Base-by-base conservation (phyloP, 192 early-diverging fungal genomes). In the Dissophora globulifera region DNA sequence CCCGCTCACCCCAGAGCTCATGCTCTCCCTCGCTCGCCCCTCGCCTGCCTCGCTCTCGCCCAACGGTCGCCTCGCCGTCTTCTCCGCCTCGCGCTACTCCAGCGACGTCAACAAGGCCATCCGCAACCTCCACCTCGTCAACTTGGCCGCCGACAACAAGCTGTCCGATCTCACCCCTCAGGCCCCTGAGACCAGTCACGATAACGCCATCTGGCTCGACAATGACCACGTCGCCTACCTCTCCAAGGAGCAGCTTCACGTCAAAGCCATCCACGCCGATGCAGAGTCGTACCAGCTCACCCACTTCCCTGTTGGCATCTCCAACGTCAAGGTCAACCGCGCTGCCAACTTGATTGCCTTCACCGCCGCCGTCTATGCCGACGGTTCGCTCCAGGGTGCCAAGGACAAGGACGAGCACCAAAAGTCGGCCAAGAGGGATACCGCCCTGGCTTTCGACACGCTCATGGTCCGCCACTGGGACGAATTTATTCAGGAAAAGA, bases 381-480 rank as follows among this genome's bases (percentile, higher is more conserved):
- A 87, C 20, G 79, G 78, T 7, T 70, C 85, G 2, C 65, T 93
- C 26, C 81, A 86, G 23, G 84, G 82, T 19, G 85, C 88, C 4
- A 86, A 82, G 31, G 54, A 83, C 46, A 83, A 81, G 46, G 85
- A 90, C 47, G 57, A 68, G 42, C 35, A 85, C 26, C 32, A 58
- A 7, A 67, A 75, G 58, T 41, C 33, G 12, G 55, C 13, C 56
- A 83, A 82, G 55, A 83, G 81, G 27, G 89, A 91, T 30, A 84
- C 89, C 11, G 92, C 83, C 27, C 58, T 84, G 17, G 84, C 78
- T 13, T 92, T 83, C 78, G 89, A 93, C 22, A 71, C 88, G 25
- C 80, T 95, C 58, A 92, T 90, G 88, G 87, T 95, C 41, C 85
- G 93, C 29, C 93, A 95, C 64, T 95, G 93, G 92, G 93, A 95